Conservation (phyloP, 495 filamentous ascomycete species). For the Hyaloscypha bicolor region DNA sequence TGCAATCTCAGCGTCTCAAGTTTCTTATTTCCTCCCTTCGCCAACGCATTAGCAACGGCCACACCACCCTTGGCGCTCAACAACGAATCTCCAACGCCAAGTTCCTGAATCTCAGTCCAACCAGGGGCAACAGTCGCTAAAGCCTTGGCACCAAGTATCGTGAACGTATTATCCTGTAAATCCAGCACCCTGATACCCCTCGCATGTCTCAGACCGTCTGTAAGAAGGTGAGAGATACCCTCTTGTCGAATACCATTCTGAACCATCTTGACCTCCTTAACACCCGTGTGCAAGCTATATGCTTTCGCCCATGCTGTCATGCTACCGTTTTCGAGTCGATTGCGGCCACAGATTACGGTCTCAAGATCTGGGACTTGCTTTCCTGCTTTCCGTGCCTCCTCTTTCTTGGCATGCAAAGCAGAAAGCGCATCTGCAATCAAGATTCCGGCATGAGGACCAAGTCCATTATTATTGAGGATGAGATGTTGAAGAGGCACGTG, state of each 20-base stretch:
- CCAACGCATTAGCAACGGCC: conserved; percentile 70
- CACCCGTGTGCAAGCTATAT: conserved; percentile 74
- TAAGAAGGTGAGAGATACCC: conserved; percentile 77
- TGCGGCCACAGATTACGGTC: conserved; percentile 93
- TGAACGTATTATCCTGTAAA: conserved; percentile 98
- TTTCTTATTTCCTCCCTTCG: conserved; percentile 72
- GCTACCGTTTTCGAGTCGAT: conserved; percentile 90
- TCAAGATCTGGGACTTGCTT: conserved; percentile 79
- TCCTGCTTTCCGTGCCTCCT: conserved; percentile 65
- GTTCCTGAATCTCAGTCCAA: conserved; percentile 77
- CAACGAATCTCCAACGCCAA: conserved; percentile 88
- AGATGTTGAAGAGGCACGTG: conserved; percentile 89
- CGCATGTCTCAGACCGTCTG: conserved; percentile 71
- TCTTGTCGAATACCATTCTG: conserved; percentile 97
- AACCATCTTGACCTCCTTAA: conserved; percentile 93
- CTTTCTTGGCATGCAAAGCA: conserved; percentile 73
- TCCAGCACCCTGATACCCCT: conserved; percentile 72
- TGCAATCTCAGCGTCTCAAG: conserved; percentile 82
- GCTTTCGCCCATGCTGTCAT: conserved; percentile 94
- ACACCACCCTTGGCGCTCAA: conserved; percentile 78
- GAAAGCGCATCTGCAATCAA: conserved; percentile 84
- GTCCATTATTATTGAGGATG: conserved; percentile 97
- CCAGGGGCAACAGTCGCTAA: conserved; percentile 70
- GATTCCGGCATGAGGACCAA: conserved; percentile 86
- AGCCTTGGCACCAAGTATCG: conserved; percentile 74